These are phyloP conservation scores for Purpureocillium takamizusanense DNA, from an alignment of 2,329 filamentous ascomycete genomes.

Conservation along the genomic window DNA sequence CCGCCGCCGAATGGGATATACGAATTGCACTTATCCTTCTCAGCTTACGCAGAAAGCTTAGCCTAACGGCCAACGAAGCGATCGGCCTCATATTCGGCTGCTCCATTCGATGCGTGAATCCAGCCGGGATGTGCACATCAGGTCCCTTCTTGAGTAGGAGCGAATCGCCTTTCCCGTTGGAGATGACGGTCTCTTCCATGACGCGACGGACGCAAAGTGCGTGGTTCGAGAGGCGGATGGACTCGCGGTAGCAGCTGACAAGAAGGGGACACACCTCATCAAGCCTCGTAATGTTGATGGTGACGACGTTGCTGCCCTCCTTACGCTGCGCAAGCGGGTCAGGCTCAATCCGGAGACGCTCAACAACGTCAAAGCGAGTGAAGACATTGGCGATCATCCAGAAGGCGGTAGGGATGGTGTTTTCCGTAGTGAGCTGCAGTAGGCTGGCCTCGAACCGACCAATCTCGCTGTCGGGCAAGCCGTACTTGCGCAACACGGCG, in stretches of 20 bases:
- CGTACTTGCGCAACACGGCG: conserved; percentile 15
- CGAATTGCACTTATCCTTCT: conserved; percentile 13
- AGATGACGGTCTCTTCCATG: conserved; percentile 24
- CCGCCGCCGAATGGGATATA: conserved; percentile 23
- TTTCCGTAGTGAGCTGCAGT: conserved; percentile 20
- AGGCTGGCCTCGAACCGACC: conserved; percentile 21
- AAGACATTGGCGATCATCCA: conserved; percentile 25
- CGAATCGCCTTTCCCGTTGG: conserved; percentile 11
- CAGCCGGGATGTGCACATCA: conserved; percentile 14
- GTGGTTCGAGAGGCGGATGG: conserved; percentile 27
- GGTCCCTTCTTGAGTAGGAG: conserved; percentile 16
- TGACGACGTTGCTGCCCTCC: conserved; percentile 5
- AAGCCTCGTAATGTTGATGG: conserved; percentile 23
- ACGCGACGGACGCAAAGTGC: conserved; percentile 28
- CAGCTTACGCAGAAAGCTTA: conserved; percentile 6
- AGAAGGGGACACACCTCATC: conserved; percentile 30
- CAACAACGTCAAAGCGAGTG: conserved; percentile 13
- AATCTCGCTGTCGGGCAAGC: conserved; percentile 16
- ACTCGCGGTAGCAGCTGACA: conserved; percentile 32
- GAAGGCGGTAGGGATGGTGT: conserved; percentile 26
- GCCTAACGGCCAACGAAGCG: conserved; percentile 10
- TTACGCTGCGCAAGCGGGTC: background rate
- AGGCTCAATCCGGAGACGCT: conserved; percentile 20
- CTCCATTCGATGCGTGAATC: conserved; percentile 10
- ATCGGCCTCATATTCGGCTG: conserved; percentile 10